Base-by-base conservation (phyloP, 1,139 yeast species). In the Candida tropicalis region DNA sequence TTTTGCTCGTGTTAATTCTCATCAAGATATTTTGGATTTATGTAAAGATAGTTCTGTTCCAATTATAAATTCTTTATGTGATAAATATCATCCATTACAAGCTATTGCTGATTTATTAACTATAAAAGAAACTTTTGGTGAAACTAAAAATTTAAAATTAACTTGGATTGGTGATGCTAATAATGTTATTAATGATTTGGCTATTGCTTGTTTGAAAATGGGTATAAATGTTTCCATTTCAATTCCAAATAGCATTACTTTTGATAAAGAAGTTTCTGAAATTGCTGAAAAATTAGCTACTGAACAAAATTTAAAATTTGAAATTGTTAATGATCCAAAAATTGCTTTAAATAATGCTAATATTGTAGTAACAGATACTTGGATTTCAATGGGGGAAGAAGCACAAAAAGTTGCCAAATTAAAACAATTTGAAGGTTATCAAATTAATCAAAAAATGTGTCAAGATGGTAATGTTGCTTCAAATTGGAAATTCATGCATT, bases 371-470 rank as follows among this genome's bases (percentile, higher is more conserved):
- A 93, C 99, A n/a, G 99, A 93, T 57, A 93, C 99, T 4, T 93
- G 96, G 84, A 82, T 93, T 28, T 91, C 98, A 1, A 93, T 93
- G 99, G 99, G 99, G 47, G 93, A 93, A 70, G 99, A 93, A 64
- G 68, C 77, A 6, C 93, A 91, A 63, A 87, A 82, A 54, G 73
- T 63, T 37, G 71, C 75, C 46, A 87, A 91, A 51, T 70, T 93
- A 55, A 73, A 82, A 59, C 93, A 89, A 66, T 93, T 93, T 62
- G 76, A 73, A 6, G 96, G 96, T 1, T 93, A 83, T 73, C 97
- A 89, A 67, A 84, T 93, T 49, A 84, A 90, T 28, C 65, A 72
- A 25, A 82, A 81, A 29, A 73, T 91, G 73, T 79, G 87, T 22
- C 46, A 58, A 5, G 60, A 60, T 16, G 79, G 81, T 7, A 73